Evolutionary conservation across 169 alveolate genomes (phyloP).

Genomic region (Cryptosporidium ryanae): DNA sequence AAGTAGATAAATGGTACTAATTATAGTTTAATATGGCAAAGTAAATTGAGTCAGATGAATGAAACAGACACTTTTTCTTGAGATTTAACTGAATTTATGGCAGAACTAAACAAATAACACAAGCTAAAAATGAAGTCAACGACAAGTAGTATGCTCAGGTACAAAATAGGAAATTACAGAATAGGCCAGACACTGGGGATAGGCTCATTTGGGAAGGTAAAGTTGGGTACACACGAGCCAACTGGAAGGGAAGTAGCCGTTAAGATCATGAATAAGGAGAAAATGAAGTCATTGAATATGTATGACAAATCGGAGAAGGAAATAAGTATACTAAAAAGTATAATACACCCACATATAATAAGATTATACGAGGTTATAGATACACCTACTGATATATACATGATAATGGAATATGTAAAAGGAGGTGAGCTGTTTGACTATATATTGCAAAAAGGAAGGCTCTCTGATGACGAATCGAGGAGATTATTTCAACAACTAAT

Average conservation of each 20-base stretch:
- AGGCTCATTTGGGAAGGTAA: constrained; percentile 96
- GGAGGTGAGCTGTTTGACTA: constrained; percentile 92
- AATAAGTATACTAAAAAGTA: constrained; percentile 85
- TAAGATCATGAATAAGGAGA: constrained; percentile 89
- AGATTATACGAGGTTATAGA: constrained; percentile 87
- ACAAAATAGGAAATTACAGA: constrained; percentile 79
- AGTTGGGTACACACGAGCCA: constrained; percentile 76
- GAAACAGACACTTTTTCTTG: too few species aligned
- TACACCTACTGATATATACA: constrained; percentile 86
- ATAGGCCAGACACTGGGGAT: constrained; percentile 91
- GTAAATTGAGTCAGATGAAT: too few species aligned
- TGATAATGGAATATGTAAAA: constrained; percentile 86
- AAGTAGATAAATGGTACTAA: too few species aligned
- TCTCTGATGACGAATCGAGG: constrained; percentile 83
- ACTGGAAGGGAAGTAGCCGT: constrained; percentile 88
- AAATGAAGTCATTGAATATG: constrained; percentile 88
- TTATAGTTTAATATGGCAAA: too few species aligned
- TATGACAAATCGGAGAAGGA: constrained; percentile 90
- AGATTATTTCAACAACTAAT: constrained; percentile 91
- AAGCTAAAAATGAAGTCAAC: not conserved
- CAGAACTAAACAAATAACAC: too few species aligned
- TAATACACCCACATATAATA: constrained; percentile 88
- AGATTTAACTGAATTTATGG: too few species aligned
- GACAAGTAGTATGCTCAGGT: constrained; percentile 5
- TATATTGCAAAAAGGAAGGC: constrained; percentile 85